A percentile compares a stretch with the other conserved stretches of the same genome.
These are phyloP conservation scores for Tolypocladium tundrense DNA, from an alignment of 2,329 filamentous ascomycete species.

Conservation along the genomic window DNA sequence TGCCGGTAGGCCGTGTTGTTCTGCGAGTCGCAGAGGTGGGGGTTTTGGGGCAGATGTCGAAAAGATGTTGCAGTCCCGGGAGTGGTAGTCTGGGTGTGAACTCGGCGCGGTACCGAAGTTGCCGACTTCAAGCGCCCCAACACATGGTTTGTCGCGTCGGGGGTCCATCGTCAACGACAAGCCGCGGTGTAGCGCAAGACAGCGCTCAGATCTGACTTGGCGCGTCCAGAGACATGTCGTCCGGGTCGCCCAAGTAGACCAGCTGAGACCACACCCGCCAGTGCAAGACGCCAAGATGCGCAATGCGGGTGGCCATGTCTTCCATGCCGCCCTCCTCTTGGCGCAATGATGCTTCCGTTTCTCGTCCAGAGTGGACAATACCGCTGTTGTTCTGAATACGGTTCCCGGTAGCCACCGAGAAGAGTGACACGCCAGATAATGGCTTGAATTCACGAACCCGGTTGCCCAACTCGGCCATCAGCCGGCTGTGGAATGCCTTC, in stretches of 20 bases:
- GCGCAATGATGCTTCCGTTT: slow-evolving; percentile 23
- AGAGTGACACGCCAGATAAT: slow-evolving; percentile 42
- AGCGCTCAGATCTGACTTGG: slow-evolving; percentile 9
- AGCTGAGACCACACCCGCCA: slow-evolving; percentile 82
- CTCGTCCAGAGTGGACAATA: slow-evolving; percentile 19
- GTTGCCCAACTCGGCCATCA: slow-evolving; percentile 36
- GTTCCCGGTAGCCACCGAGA: slow-evolving; percentile 43
- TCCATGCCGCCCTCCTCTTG: slow-evolving; percentile 45
- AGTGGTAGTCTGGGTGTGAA: not conserved
- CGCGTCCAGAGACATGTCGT: slow-evolving; percentile 23
- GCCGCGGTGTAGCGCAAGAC: not conserved
- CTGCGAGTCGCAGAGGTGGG: not conserved
- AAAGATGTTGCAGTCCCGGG: not conserved
- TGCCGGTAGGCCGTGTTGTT: not conserved
- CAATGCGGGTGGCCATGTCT: slow-evolving; percentile 66
- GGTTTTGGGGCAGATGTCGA: not conserved
- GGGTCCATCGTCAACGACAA: not conserved
- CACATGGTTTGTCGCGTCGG: not conserved
- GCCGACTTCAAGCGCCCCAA: not conserved
- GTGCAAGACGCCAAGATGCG: slow-evolving; percentile 76
- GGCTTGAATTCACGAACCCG: slow-evolving; percentile 43
- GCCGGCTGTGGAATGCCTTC: slow-evolving; percentile 34
- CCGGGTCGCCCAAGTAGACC: slow-evolving; percentile 47
- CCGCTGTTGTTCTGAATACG: slow-evolving; percentile 29
- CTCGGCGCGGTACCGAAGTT: not conserved